Evolutionary conservation across 768 basidiomycete species (phyloP).

Genomic region (Termitomyces sp.): DNA sequence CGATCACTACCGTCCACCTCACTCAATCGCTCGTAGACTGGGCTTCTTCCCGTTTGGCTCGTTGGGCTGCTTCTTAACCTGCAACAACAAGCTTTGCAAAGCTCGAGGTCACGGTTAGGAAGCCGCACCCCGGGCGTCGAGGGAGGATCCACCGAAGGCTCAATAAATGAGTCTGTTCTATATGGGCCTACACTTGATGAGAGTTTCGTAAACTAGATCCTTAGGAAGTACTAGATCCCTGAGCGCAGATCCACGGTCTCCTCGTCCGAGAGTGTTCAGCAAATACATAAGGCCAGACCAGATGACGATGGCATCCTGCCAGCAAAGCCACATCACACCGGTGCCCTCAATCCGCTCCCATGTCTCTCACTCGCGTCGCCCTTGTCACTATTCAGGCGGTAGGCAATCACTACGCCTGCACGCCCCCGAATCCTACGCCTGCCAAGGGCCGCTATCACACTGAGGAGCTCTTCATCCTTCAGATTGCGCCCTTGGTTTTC

Average conservation of each 20-base stretch:
- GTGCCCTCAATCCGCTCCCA: constrained; percentile 14
- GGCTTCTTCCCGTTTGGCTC: constrained; percentile 8
- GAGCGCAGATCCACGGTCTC: constrained; percentile 16
- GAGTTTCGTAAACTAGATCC: constrained; percentile 14
- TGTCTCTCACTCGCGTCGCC: constrained; percentile 40
- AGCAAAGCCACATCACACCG: constrained; percentile 2
- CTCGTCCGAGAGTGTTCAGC: constrained; percentile 7
- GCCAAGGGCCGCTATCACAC: constrained; percentile 45
- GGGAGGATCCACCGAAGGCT: constrained; percentile 17
- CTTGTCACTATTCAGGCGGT: constrained; percentile 41
- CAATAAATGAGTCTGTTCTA: constrained; percentile 3
- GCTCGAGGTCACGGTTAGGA: constrained; percentile 7
- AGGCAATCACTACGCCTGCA: constrained; percentile 44
- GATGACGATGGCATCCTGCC: not conserved
- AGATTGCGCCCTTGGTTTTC: constrained; percentile 48
- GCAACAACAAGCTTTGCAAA: constrained; percentile 4
- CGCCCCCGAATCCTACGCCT: constrained; percentile 49
- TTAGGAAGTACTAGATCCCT: constrained; percentile 11
- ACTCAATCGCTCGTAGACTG: not conserved
- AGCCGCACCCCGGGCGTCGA: constrained; percentile 11
- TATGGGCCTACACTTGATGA: constrained; percentile 8
- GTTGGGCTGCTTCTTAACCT: constrained; percentile 4
- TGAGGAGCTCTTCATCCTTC: constrained; percentile 40
- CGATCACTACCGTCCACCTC: not conserved
- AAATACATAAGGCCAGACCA: constrained; percentile 13